Base-by-base conservation (phyloP, 176 grass and related monocot species). In the Phragmites australis region DNA sequence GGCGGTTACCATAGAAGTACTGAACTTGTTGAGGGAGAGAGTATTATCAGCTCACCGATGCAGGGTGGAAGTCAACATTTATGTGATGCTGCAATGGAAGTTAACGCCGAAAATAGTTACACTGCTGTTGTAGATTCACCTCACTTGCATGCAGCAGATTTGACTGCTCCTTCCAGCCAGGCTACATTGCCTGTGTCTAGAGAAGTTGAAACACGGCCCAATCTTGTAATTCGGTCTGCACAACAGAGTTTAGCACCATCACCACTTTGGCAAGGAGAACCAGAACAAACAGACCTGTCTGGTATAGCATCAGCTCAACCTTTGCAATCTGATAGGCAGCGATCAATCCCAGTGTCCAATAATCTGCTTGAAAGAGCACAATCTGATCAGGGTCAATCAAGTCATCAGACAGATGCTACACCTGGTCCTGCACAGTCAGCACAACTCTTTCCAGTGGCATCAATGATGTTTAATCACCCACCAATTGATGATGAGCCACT, bases 401-500 rank as follows among this genome's bases (percentile, higher is more conserved):
- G 34, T 67, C 45, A 53, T 69, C 84, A 72, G 52, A 60, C 82
- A 43, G 83, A 73, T 75, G 68, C 19, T 45, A 23, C 56, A 64
- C 40, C 18, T 65, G 40, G n/a, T 87, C 66, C 60, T 58, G 29
- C 7, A 1, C 69, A 86, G 61, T 41, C 65, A 2, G 21, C 76
- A 42, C 80, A 92, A 61, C 64, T 91, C 63, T 94, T 91, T 94
- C 83, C 79, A 13, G 48, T 78, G 60, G 51, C 80, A 73, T 68
- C 80, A 43, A 69, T 89, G 52, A 65, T 94, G 80, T 88, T 80
- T 57, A 76, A 79, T 81, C 76, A 88, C 25, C 77, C 78, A 87
- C 86, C 66, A 32, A 61, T 89, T 76, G 76, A 88, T 39, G 46
- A 50, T 53, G 92, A 91, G 72, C 92, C 92, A 63, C 60, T 94